phyloP scores from a whole-genome alignment of 2,329 filamentous ascomycete species.

The Celoporthe dispersa region DNA sequence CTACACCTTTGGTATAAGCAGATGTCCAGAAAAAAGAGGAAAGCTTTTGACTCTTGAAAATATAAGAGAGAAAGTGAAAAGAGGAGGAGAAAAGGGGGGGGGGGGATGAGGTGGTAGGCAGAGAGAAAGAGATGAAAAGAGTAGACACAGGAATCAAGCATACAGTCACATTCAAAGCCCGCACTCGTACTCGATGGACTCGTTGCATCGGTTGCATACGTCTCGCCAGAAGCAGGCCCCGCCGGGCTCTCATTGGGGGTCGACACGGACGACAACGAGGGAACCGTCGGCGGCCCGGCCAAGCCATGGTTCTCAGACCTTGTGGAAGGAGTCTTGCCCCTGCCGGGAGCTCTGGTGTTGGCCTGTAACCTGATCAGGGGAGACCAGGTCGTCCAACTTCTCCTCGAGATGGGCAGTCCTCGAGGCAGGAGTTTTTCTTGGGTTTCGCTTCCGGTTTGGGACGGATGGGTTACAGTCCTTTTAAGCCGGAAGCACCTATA shows the following conservation, averaged over 20 bases:
- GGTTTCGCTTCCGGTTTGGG: constrained; percentile 44
- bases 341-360: constrained; percentile 24
- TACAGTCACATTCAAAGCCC: constrained; percentile 14
- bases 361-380: constrained; percentile 43
- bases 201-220: constrained; percentile 1
- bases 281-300: constrained; percentile 7
- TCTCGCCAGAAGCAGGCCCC: background rate
- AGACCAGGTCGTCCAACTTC: constrained; percentile 54
- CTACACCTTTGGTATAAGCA: background rate
- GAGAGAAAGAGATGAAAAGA: background rate
- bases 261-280: constrained; percentile 21
- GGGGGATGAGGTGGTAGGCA: background rate
- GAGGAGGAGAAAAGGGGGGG: too few species aligned
- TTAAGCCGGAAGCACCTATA: constrained; percentile 48
- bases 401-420: constrained; percentile 52
- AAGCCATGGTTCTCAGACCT: background rate
- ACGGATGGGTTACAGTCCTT: constrained; percentile 53
- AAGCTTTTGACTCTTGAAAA: background rate
- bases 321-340: background rate
- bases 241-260: constrained; percentile 17
- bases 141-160: background rate
- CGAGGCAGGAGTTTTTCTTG: constrained; percentile 41
- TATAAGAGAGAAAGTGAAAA: background rate
- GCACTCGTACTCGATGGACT: background rate
- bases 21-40: background rate